These are phyloP conservation scores for Adansonia grandidieri DNA, from an alignment of 441 rosid species.

Conservation along the genomic window DNA sequence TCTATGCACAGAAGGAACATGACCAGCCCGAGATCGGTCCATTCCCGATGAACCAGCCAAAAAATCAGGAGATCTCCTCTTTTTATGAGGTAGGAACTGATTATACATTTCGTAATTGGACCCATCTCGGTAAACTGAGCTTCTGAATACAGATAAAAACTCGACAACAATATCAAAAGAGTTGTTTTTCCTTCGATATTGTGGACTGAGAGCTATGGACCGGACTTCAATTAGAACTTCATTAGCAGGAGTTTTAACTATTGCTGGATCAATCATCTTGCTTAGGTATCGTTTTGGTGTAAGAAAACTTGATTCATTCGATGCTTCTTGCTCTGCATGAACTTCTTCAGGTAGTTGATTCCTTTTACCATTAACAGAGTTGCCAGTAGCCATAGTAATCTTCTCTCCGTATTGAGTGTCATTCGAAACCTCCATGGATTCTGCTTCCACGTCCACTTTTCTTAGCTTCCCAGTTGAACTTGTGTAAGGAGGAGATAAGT, in stretches of 20 bases:
- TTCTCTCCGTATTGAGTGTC: slow-evolving; percentile 41
- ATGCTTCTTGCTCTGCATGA: slow-evolving; percentile 29
- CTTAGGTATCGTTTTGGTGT: slow-evolving; percentile 35
- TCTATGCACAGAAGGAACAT: slow-evolving; percentile 26
- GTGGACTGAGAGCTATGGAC: slow-evolving; percentile 57
- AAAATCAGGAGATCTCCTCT: slow-evolving; percentile 43
- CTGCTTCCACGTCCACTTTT: slow-evolving; percentile 44
- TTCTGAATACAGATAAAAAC: slow-evolving; percentile 67
- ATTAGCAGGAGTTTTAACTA: slow-evolving; percentile 46
- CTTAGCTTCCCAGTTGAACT: slow-evolving; percentile 42
- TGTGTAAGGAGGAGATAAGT: slow-evolving; percentile 76
- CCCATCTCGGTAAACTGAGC: slow-evolving; percentile 50
- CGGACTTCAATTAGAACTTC: slow-evolving; percentile 55
- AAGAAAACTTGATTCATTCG: slow-evolving; percentile 36
- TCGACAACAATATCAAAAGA: slow-evolving; percentile 50
- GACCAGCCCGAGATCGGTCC: slow-evolving; percentile 33
- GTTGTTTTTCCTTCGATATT: slow-evolving; percentile 39
- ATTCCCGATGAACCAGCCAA: slow-evolving; percentile 17
- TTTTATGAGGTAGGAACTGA: slow-evolving; percentile 37
- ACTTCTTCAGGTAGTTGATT: slow-evolving; percentile 34
- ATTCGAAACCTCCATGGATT: slow-evolving; percentile 40
- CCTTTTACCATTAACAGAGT: slow-evolving; percentile 29
- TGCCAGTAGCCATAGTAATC: slow-evolving; percentile 35
- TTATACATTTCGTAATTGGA: slow-evolving; percentile 39
- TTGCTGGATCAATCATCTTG: slow-evolving; percentile 38